Evolutionary conservation across 140 eudicot genomes (phyloP).

Genomic region (Cichorium intybus): DNA sequence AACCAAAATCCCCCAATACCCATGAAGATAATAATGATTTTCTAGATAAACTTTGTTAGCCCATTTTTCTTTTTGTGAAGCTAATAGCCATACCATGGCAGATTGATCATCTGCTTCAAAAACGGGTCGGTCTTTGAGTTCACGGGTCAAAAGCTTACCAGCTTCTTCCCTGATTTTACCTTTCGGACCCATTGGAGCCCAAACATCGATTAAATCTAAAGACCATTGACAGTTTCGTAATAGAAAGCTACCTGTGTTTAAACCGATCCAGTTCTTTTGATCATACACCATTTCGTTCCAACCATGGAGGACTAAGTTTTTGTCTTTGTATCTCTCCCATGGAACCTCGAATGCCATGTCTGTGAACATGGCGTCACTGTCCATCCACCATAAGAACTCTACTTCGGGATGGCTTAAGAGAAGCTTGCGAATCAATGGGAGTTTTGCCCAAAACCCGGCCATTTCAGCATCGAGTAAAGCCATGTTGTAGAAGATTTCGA

Average conservation of each 20-base stretch:
- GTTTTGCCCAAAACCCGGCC: conserved; percentile 93
- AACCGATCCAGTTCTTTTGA: conserved; percentile 88
- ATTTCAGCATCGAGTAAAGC: conserved; percentile 89
- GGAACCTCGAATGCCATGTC: conserved; percentile 95
- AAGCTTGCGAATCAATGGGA: conserved; percentile 75
- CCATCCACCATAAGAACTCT: conserved; percentile 99
- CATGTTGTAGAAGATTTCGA: conserved; percentile 78
- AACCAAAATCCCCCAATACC: conserved; percentile 95
- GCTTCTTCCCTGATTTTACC: conserved; percentile 83
- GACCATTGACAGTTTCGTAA: conserved; percentile 88
- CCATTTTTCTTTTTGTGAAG: conserved; percentile 75
- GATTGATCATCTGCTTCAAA: conserved; percentile 99
- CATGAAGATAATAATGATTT: conserved; percentile 77
- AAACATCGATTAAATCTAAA: conserved; percentile 73
- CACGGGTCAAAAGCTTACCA: conserved; percentile 68
- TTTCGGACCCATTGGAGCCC: conserved; percentile 98
- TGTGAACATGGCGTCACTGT: conserved; percentile 96
- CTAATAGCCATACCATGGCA: conserved; percentile 90
- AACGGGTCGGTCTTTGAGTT: conserved; percentile 77
- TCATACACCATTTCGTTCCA: conserved; percentile 92
- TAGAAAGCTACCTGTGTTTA: conserved; percentile 92
- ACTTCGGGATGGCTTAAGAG: conserved; percentile 79
- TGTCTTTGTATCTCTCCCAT: conserved; percentile 80
- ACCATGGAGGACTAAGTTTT: conserved; percentile 80
- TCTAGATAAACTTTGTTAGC: conserved; percentile 81